Conservation (phyloP, 1,139 yeast species). For the Scheffersomyces parashehatae region DNA sequence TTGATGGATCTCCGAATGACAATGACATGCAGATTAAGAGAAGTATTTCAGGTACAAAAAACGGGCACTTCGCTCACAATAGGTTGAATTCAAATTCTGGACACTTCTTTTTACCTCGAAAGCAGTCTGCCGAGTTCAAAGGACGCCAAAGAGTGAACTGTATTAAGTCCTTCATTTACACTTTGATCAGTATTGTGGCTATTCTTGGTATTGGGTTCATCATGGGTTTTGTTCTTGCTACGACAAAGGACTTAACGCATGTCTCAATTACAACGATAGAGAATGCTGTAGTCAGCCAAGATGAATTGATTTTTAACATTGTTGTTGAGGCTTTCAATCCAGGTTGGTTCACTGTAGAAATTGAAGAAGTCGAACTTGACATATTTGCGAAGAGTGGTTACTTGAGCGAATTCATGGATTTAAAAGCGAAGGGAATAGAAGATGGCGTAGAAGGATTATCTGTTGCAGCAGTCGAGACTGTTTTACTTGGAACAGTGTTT, state of each 20-base stretch:
- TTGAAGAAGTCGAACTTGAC: conserved; percentile 74
- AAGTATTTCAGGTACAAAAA: conserved; percentile 4
- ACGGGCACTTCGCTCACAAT: not conserved
- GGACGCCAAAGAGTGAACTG: conserved; percentile 33
- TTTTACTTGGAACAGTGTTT: conserved; percentile 70
- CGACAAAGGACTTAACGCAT: conserved; percentile 77
- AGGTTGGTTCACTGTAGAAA: conserved; percentile 70
- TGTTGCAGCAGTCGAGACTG: conserved; percentile 52
- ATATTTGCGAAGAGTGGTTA: conserved; percentile 82
- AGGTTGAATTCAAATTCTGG: conserved; percentile 11
- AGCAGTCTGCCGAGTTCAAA: conserved; percentile 8
- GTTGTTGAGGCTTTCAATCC: conserved; percentile 83
- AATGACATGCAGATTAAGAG: conserved; percentile 3
- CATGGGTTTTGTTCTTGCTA: conserved; percentile 81
- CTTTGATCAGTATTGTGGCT: conserved; percentile 52
- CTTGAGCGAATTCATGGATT: conserved; percentile 20
- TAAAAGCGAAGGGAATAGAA: conserved; percentile 1
- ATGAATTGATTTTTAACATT: conserved; percentile 80
- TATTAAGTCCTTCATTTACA: conserved; percentile 55
- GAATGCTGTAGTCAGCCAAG: conserved; percentile 78
- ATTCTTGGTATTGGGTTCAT: conserved; percentile 72
- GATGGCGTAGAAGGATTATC: conserved; percentile 6
- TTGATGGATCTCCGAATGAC: conserved; percentile 11
- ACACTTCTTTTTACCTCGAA: conserved; percentile 34
- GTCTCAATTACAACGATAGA: conserved; percentile 61